Conservation (phyloP, 257 asterid species). For the Rauvolfia tetraphylla region DNA sequence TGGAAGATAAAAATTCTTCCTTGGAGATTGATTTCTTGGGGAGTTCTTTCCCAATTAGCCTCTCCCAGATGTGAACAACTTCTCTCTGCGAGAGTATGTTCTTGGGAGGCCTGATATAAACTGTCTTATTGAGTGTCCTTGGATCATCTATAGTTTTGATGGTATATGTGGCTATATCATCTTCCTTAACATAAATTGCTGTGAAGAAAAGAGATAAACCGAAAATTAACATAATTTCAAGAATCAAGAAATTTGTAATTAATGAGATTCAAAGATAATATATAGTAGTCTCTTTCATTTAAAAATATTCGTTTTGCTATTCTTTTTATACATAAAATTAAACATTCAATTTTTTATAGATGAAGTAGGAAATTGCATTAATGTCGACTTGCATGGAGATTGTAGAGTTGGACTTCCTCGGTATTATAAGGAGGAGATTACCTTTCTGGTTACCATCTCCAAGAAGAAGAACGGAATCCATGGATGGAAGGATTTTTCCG, state of each 20-base stretch:
- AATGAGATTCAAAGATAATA: not conserved
- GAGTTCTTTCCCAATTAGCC: slow-evolving; percentile 26
- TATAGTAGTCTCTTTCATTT: no score
- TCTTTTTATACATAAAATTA: no score
- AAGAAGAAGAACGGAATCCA: slow-evolving; percentile 15
- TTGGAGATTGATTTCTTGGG: slow-evolving; percentile 21
- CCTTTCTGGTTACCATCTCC: slow-evolving; percentile 35
- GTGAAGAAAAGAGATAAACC: not conserved
- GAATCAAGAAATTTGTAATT: not conserved
- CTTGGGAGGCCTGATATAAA: slow-evolving; percentile 32
- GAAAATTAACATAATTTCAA: not conserved
- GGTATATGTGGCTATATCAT: slow-evolving; percentile 35
- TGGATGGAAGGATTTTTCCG: slow-evolving; percentile 31
- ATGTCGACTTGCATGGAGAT: not conserved
- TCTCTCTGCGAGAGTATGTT: slow-evolving; percentile 36
- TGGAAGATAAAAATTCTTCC: slow-evolving; percentile 22
- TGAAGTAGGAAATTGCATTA: no score
- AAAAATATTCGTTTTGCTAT: no score
- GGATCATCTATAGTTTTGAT: slow-evolving; percentile 36
- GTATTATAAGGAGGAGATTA: not conserved
- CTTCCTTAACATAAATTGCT: slow-evolving; percentile 34
- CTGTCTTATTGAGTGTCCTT: slow-evolving; percentile 34
- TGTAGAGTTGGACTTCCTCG: no score
- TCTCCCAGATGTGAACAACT: slow-evolving; percentile 34
- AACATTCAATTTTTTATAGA: no score